Conservation (phyloP, 805 yeast species). For the Cyberlindnera euphorbiae region DNA sequence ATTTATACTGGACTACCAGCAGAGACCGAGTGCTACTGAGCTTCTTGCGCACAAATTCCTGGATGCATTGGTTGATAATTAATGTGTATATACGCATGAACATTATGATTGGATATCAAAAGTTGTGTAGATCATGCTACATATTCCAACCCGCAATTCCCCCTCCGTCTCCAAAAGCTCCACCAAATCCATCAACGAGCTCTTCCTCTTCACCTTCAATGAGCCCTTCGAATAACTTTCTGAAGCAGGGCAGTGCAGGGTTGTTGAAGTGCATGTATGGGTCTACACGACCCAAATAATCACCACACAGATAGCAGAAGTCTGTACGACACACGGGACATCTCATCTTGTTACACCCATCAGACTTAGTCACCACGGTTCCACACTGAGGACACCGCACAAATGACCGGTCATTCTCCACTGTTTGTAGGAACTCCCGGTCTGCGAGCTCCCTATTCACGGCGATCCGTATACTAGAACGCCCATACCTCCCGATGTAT, state of each 20-base stretch:
- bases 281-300: slow-evolving; percentile 29
- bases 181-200: neutral
- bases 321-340: slow-evolving; percentile 43
- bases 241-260: slow-evolving; percentile 40
- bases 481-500: slow-evolving; percentile 37
- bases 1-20: slow-evolving; percentile 68
- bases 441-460: slow-evolving; percentile 45
- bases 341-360: slow-evolving; percentile 63
- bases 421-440: slow-evolving; percentile 38
- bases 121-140: neutral
- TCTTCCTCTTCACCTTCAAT: neutral
- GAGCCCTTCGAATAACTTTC: slow-evolving; percentile 49
- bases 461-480: slow-evolving; percentile 35
- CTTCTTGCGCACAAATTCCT: slow-evolving; percentile 62
- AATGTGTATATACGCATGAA: neutral
- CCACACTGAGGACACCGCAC: slow-evolving; percentile 50
- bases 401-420: slow-evolving; percentile 38
- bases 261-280: slow-evolving; percentile 51
- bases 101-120: neutral
- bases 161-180: neutral
- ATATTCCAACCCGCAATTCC: neutral
- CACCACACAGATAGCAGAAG: slow-evolving; percentile 56
- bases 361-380: slow-evolving; percentile 45
- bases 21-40: slow-evolving; percentile 71
- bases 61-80: slow-evolving; percentile 13